Evolutionary conservation across 208 protist species (phyloP).

Genomic region (Acanthamoeba sp.): DNA sequence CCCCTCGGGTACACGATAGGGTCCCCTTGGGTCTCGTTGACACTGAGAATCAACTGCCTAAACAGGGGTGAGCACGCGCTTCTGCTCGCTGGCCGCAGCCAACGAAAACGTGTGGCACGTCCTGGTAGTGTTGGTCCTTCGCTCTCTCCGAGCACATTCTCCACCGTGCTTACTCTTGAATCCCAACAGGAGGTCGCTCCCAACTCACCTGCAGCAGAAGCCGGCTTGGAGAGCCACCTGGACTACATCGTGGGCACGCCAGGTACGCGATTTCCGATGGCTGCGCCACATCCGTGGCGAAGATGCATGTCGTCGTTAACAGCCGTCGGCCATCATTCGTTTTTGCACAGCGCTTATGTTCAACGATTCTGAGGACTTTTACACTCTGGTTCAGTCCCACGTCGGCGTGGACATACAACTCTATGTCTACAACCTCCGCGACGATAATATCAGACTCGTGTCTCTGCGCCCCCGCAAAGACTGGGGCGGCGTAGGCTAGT

Average conservation of each 20-base stretch:
- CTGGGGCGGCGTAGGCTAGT: constrained; percentile 53
- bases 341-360: background rate
- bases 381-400: constrained; percentile 12
- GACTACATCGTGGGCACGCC: constrained; percentile 66
- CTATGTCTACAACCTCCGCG: constrained; percentile 63
- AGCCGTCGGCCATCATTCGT: no score
- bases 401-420: constrained; percentile 22
- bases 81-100: constrained; percentile 28
- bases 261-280: background rate
- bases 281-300: no score
- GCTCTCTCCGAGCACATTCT: background rate
- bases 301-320: no score
- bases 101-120: constrained; percentile 69
- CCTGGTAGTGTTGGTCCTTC: background rate
- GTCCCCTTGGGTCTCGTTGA: background rate
- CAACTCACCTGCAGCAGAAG: constrained; percentile 57
- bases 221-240: constrained; percentile 41
- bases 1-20: background rate
- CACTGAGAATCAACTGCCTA: background rate
- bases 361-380: constrained; percentile 61
- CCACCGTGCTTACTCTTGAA: no score
- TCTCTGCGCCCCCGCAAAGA: constrained; percentile 16
- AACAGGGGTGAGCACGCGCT: constrained; percentile 11
- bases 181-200: background rate
- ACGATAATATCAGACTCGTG: constrained; percentile 40